Evolutionary conservation across 139 green algal species (phyloP).

Genomic region (Tetraselmis striata): DNA sequence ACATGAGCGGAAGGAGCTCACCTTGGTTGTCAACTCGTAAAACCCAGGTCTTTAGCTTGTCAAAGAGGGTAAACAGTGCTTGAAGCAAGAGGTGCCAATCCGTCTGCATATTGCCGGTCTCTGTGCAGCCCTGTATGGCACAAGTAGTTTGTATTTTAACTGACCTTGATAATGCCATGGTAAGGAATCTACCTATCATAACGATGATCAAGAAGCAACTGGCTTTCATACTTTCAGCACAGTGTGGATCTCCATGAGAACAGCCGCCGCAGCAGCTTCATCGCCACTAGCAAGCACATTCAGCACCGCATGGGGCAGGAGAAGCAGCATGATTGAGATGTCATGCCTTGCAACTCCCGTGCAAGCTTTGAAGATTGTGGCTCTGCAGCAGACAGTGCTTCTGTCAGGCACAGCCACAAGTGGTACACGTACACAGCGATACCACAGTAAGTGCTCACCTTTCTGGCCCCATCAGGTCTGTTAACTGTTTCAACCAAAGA

Average conservation of each 20-base stretch:
- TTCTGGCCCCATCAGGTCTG: not conserved
- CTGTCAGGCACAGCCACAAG: not conserved
- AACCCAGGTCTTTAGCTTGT: slow-evolving; percentile 69
- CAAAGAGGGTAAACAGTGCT: slow-evolving; percentile 77
- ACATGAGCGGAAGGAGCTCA: not conserved
- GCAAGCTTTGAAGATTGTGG: slow-evolving; percentile 52
- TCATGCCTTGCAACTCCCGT: slow-evolving; percentile 59
- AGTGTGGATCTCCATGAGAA: slow-evolving; percentile 34
- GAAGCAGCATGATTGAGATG: slow-evolving; percentile 65
- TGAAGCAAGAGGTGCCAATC: slow-evolving; percentile 30
- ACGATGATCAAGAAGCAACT: too few species aligned
- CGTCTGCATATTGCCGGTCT: not conserved
- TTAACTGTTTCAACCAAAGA: slow-evolving; percentile 62
- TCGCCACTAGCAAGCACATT: slow-evolving; percentile 42
- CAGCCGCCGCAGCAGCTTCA: slow-evolving; percentile 13
- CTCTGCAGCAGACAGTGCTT: not conserved
- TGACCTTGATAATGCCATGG: too few species aligned
- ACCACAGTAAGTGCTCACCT: not conserved
- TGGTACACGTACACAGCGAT: not conserved
- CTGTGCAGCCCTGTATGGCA: not conserved
- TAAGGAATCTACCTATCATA: too few species aligned
- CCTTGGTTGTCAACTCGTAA: not conserved
- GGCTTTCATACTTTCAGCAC: slow-evolving; percentile 24
- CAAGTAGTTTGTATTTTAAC: too few species aligned
- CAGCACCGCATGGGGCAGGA: slow-evolving; percentile 77